Conservation (phyloP, 2,329 filamentous ascomycete species). For the Penicillium fuscoglaucum region DNA sequence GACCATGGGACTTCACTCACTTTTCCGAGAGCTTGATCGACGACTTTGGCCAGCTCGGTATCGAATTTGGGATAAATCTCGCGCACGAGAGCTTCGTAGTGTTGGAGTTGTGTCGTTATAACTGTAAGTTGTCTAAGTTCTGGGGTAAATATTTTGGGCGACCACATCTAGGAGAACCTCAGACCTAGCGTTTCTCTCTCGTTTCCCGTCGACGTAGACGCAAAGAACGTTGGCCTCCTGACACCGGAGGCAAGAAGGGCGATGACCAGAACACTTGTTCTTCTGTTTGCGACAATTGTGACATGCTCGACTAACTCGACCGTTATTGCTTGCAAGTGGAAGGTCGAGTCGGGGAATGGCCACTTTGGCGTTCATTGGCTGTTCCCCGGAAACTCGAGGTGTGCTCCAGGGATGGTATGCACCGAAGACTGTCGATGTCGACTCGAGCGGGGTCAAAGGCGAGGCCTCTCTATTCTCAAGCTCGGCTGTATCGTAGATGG, state of each 20-base stretch:
- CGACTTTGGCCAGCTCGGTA: constrained; percentile 33
- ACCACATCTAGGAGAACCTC: constrained; percentile 10
- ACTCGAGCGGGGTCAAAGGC: background rate
- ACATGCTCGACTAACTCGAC: constrained; percentile 43
- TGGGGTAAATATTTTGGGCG: constrained; percentile 6
- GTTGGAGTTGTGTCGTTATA: constrained; percentile 39
- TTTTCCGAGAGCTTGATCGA: constrained; percentile 36
- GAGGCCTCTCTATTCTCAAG: background rate
- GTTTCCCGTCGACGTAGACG: constrained; percentile 47
- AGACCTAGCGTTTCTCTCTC: constrained; percentile 47
- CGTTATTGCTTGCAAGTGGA: constrained; percentile 25
- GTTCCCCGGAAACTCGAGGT: background rate
- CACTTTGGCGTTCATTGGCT: constrained; percentile 30
- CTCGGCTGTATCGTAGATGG: background rate
- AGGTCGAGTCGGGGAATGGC: constrained; percentile 31
- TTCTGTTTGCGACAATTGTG: constrained; percentile 49
- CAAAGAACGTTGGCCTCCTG: constrained; percentile 43
- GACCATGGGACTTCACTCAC: constrained; percentile 25
- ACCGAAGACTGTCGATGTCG: background rate
- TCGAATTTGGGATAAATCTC: constrained; percentile 38
- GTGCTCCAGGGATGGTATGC: background rate
- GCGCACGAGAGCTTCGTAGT: constrained; percentile 39
- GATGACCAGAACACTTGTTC: constrained; percentile 49
- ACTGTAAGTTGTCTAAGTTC: constrained; percentile 39
- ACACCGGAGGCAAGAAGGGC: constrained; percentile 45